Evolutionary conservation across 1,139 yeast species (phyloP), one percentile per base, ranked within the genome.

Genomic region (Meyerozyma sp.): DNA sequence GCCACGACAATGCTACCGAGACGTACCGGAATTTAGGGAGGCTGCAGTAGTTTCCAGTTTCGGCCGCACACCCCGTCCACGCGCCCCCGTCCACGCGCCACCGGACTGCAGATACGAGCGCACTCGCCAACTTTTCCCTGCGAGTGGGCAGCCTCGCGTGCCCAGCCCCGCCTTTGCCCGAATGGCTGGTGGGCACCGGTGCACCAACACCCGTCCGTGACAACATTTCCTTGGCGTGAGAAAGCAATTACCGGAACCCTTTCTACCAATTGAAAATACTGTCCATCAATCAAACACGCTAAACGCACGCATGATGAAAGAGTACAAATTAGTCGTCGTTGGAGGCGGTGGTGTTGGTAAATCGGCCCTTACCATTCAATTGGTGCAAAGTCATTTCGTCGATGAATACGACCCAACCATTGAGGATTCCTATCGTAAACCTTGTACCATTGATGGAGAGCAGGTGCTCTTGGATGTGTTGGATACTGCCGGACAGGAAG

Each of bases 341-440:
- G 98, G 98, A 45, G 98, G 96, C 41, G 98, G 98, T 65, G 97
- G 96, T 65, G 98, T 93, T 47, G 98, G 98, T 68, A 93, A 93
- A 65, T 87, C 96, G 9, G 98, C 98, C 8, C 72, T 91, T 51
- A 91, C 97, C 43, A 90, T 91, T 52, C 95, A 90, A 64, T 73
- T 84, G 56, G 88, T 90, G 48, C 96, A 90, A 62, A 81, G 90
- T 44, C 96, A 89, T 62, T 91, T 91, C 61, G 95, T 91, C 35
- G 96, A 89, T 62, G 96, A 93, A 56, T 93, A 93, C 57, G 98
- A 94, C 66, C 98, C 98, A 13, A 93, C 98, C 16, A 93, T 93
- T 57, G 98, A 93, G 66, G 98, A 79, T 58, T 75, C 81, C 14
- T 79, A 79, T 62, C 62, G 82, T 47, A 79, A 79, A 53, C 79